Evolutionary conservation across 129 eudicot genomes (phyloP).

Genomic region (Calendula officinalis): DNA sequence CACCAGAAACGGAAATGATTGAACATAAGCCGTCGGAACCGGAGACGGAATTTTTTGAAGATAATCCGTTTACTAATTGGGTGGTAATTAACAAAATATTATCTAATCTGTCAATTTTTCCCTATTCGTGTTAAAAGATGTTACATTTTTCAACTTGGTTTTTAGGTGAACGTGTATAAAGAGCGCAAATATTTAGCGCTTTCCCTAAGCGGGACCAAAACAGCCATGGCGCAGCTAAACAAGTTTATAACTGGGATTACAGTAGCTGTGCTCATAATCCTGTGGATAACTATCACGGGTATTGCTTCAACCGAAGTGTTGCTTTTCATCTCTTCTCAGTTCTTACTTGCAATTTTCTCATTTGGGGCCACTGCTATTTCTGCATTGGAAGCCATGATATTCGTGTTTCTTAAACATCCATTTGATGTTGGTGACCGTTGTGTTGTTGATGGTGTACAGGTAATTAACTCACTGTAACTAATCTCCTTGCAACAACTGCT

Average conservation of each 20-base stretch:
- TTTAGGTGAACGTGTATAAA: neutral
- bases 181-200: no score
- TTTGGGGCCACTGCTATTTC: conserved; percentile 42
- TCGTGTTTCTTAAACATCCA: no score
- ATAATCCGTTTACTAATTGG: neutral
- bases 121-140: neutral
- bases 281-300: conserved; percentile 48
- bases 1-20: no score
- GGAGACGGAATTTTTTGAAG: no score
- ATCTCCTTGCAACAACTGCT: no score
- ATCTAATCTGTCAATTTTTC: neutral
- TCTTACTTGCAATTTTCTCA: conserved; percentile 44
- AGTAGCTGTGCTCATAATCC: conserved; percentile 16
- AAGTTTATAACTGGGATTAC: neutral
- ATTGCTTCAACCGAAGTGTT: conserved; percentile 43
- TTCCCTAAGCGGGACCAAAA: neutral
- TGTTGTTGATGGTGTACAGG: no score
- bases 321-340: conserved; percentile 54
- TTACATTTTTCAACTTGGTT: neutral
- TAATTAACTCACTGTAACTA: no score
- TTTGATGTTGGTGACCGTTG: no score
- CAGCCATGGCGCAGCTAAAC: neutral
- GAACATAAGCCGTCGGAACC: no score
- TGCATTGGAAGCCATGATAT: conserved; percentile 3
- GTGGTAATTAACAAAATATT: neutral